Conservation (phyloP, 768 basidiomycete genomes). For the Mycena haematopus region DNA sequence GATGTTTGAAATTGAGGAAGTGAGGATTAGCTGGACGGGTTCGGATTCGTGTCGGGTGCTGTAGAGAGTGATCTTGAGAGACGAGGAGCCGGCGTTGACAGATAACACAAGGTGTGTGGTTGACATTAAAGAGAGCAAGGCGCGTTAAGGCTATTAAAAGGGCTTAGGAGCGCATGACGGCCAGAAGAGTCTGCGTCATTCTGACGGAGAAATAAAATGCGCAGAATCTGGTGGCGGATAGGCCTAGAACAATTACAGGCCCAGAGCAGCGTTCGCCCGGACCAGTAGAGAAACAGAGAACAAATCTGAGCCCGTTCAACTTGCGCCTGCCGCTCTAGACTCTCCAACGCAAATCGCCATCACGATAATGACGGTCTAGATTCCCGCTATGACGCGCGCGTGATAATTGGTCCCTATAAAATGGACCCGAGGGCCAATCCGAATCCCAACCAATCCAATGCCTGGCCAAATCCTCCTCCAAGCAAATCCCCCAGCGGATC, state of each 20-base stretch:
- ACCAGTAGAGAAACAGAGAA: too few relatives aligned
- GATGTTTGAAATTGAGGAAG: conserved; percentile 62
- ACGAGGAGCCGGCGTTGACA: conserved; percentile 84
- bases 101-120: conserved; percentile 58
- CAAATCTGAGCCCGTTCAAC: too few relatives aligned
- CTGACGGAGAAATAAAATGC: too few relatives aligned
- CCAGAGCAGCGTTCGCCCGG: background rate
- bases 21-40: conserved; percentile 52
- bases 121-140: background rate
- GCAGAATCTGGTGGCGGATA: too few relatives aligned
- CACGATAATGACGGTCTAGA: too few relatives aligned
- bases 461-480: conserved; percentile 62
- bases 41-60: conserved; percentile 35
- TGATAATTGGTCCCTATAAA: conserved; percentile 7
- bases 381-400: conserved; percentile 4
- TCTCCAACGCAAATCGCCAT: too few relatives aligned
- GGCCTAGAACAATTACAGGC: background rate
- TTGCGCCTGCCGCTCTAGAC: too few relatives aligned
- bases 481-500: conserved; percentile 73
- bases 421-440: background rate
- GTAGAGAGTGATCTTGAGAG: conserved; percentile 83
- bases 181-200: background rate
- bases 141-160: background rate
- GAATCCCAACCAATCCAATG: conserved; percentile 43
- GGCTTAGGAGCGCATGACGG: conserved; percentile 1